These are phyloP conservation scores for Aaosphaeria arxii DNA, from an alignment of 2,329 filamentous ascomycete genomes.

Conservation along the genomic window DNA sequence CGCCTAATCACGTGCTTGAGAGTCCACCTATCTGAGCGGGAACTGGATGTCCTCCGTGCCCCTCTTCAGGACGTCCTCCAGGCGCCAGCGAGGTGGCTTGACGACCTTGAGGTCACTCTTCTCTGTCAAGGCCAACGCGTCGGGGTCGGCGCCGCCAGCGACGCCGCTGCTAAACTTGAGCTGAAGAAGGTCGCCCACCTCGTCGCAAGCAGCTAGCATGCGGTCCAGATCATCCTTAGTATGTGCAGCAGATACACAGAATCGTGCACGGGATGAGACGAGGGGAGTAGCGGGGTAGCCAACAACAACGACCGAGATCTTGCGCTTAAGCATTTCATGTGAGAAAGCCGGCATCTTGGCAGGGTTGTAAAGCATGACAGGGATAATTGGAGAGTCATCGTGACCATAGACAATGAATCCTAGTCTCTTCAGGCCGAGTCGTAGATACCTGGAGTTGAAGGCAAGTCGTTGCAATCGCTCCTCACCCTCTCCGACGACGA, in stretches of 20 bases:
- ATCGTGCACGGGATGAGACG: slow-evolving; percentile 89
- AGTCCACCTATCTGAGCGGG: slow-evolving; percentile 51
- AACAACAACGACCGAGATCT: slow-evolving; percentile 95
- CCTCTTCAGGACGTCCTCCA: slow-evolving; percentile 70
- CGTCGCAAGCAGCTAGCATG: slow-evolving; percentile 82
- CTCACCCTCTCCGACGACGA: slow-evolving; percentile 86
- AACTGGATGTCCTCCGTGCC: slow-evolving; percentile 75
- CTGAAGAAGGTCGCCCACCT: slow-evolving; percentile 87
- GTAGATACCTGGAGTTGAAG: slow-evolving; percentile 98
- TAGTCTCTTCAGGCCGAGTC: slow-evolving; percentile 91
- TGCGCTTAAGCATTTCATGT: slow-evolving; percentile 96
- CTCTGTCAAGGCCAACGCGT: slow-evolving; percentile 66
- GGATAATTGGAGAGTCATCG: slow-evolving; percentile 96
- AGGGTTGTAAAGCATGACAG: slow-evolving; percentile 93
- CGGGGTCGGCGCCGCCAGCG: slow-evolving; percentile 78
- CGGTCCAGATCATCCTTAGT: slow-evolving; percentile 98
- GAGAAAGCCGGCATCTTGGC: slow-evolving; percentile 98
- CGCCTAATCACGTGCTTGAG: slow-evolving; percentile 11
- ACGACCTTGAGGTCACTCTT: slow-evolving; percentile 50
- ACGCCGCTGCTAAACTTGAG: slow-evolving; percentile 97
- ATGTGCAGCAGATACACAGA: slow-evolving; percentile 93
- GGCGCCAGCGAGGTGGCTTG: slow-evolving; percentile 72
- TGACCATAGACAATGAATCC: slow-evolving; percentile 97
- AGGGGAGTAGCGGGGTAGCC: slow-evolving; percentile 95
- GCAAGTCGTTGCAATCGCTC: slow-evolving; percentile 93